Evolutionary conservation across 768 basidiomycete species (phyloP), one percentile per base, ranked within the genome.

Genomic region (Leccinum rimulosum): DNA sequence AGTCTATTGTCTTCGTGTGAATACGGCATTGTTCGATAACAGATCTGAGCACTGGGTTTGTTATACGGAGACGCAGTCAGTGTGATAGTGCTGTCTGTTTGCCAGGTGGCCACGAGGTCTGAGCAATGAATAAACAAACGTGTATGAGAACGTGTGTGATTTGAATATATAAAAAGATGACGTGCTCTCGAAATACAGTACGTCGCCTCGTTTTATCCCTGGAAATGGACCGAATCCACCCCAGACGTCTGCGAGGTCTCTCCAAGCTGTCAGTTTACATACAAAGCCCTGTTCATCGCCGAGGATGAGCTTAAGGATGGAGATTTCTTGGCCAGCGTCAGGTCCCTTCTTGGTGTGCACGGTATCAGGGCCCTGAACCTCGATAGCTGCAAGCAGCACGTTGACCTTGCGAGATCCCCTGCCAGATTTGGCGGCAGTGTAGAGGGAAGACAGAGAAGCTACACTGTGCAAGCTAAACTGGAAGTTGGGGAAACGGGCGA

Each of bases 21-120:
- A 62, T 82, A 79, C 2, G 89, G 87, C 82, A 93, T 82, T 7
- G 89, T 87, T 19, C 91, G 84, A 73, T 88, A 93, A 68, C 91
- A 93, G 15, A 93, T 85, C 62, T 85, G 79, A 50, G 84, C 68
- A 53, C 70, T 74, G 1, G 89, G 87, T 50, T 80, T 83, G 27
- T 85, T 79, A 63, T 84, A 80, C 12, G 87, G 84, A 1, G 91
- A 92, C 0, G 89, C 91, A 0, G 85, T 84, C 28, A 92, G 73
- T 3, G 77, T 76, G 51, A 83, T 72, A 1, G 83, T 77, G 1
- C 77, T 70, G 10, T 70, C 65, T 2, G 76, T 66, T 60, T 84
- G 80, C 67, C 76, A 81, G 9, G 75, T 69, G 2, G 80, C 80
- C 48, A 75, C 76, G 12, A 89, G 79, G 68, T 86, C 88, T 89